Base-by-base conservation (phyloP, 2,329 filamentous ascomycete species). In the Penicillium sp. region DNA sequence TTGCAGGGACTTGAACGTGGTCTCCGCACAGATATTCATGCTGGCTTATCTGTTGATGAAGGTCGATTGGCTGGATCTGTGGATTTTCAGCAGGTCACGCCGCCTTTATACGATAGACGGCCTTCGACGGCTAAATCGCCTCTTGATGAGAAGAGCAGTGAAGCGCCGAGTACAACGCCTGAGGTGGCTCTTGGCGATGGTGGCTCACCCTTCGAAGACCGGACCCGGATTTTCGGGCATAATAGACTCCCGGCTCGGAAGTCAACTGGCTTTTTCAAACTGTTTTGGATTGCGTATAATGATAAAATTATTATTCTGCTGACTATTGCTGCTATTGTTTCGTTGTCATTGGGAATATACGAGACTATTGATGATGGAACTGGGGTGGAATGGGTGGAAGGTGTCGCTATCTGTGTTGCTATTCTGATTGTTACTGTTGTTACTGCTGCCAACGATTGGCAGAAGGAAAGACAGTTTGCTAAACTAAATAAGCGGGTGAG, bases 1-100 rank as follows among this genome's bases (percentile, higher is more conserved):
- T 74, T 96, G 16, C 76, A 75, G 19, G 93, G 93, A 0, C 74
- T 97, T 48, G 91, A 93, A 73, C 89, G 86, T 68, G 93, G 92
- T 10, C 77, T 97, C 29, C 82, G 90, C 48, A 87, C 86, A 7
- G 86, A 95, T 71, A 80, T 90, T 29, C 84, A 82, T 50, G 81
- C 88, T 35, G 93, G 93, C 8, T 73, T 97, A 52, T 93, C 90
- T 60, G 68, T 85, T 2, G 92, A 96, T 56, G 93, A 97, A 75
- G 81, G 80, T 37, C 70, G 77, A 4, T 73, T 96, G 37, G 77
- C 86, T 44, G 89, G 89, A 5, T 70, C 76, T 1, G 80, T 96
- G 8, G 82, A 86, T 0, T 96, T 95, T 64, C 85, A 90, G 43
- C 84, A 95, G 21, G 91, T 83, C 0, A 85, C 83, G 1, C 62